Conservation (phyloP, 495 filamentous ascomycete genomes). For the Ramalina intermedia region DNA sequence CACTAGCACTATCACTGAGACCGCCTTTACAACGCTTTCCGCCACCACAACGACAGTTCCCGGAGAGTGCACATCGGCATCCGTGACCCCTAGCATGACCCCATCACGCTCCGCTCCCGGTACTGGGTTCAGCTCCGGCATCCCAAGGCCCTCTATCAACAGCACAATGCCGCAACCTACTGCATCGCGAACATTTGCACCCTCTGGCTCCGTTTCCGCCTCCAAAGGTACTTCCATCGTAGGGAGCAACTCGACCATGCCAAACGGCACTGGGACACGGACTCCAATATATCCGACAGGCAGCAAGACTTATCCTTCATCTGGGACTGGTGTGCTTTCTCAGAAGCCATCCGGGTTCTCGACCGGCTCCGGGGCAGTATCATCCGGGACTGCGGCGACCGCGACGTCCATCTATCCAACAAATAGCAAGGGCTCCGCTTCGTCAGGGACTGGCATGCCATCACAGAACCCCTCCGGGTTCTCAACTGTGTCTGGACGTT, state of each 20-base stretch:
- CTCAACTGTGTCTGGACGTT: too few relatives aligned
- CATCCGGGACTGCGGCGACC: too few relatives aligned
- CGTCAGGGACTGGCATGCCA: too few relatives aligned
- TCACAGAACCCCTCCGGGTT: too few relatives aligned
- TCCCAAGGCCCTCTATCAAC: neutral
- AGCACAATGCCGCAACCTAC: neutral
- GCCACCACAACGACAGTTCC: neutral
- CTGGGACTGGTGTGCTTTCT: too few relatives aligned
- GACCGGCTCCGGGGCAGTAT: too few relatives aligned
- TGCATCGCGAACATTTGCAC: neutral
- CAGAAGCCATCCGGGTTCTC: too few relatives aligned
- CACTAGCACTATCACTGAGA: neutral
- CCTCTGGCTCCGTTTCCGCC: neutral
- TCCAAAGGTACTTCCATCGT: neutral
- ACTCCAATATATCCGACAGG: neutral
- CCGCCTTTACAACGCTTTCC: slow-evolving; percentile 7
- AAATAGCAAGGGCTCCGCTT: too few relatives aligned
- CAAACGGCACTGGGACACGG: neutral
- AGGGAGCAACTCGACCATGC: neutral
- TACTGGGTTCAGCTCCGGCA: neutral
- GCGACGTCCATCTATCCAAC: too few relatives aligned
- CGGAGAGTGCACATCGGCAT: neutral
- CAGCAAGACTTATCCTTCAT: too few relatives aligned
- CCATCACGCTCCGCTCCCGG: neutral
- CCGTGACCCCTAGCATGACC: neutral